These are phyloP conservation scores for Citrullus colocynthis DNA, from an alignment of 306 rosid genomes.

Conservation along the genomic window DNA sequence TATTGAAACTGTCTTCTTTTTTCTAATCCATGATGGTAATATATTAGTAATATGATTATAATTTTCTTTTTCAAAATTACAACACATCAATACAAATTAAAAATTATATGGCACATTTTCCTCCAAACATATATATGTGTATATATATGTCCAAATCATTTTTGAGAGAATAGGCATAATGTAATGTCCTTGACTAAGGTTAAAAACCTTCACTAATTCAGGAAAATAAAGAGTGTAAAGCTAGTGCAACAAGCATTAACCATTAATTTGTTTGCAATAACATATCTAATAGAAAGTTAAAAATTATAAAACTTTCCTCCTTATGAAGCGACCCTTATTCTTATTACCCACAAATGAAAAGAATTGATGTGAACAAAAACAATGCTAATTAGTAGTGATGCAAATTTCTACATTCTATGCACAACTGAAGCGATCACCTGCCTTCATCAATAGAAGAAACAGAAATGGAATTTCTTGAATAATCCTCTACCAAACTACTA, in stretches of 20 bases:
- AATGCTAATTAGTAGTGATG: neutral
- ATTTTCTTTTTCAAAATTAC: too few species aligned
- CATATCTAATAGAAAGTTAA: neutral
- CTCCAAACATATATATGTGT: too few species aligned
- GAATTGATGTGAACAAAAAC: neutral
- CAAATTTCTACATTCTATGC: neutral
- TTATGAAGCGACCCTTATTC: neutral
- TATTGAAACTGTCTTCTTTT: too few species aligned
- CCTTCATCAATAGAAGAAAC: constrained; percentile 67
- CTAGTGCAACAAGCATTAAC: neutral
- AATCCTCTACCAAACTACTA: constrained; percentile 46
- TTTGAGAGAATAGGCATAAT: too few species aligned
- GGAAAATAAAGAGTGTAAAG: neutral
- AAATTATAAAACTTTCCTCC: neutral
- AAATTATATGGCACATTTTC: too few species aligned
- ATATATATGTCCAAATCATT: too few species aligned
- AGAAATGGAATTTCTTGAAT: constrained; percentile 69
- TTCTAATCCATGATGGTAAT: too few species aligned
- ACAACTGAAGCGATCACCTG: constrained; percentile 19
- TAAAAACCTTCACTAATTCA: too few species aligned
- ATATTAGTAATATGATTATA: too few species aligned
- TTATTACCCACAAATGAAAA: neutral
- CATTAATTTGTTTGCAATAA: neutral
- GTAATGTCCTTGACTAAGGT: too few species aligned
- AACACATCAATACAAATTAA: too few species aligned